Conservation (phyloP, 805 yeast genomes). For the Suhomyces faveliae region DNA sequence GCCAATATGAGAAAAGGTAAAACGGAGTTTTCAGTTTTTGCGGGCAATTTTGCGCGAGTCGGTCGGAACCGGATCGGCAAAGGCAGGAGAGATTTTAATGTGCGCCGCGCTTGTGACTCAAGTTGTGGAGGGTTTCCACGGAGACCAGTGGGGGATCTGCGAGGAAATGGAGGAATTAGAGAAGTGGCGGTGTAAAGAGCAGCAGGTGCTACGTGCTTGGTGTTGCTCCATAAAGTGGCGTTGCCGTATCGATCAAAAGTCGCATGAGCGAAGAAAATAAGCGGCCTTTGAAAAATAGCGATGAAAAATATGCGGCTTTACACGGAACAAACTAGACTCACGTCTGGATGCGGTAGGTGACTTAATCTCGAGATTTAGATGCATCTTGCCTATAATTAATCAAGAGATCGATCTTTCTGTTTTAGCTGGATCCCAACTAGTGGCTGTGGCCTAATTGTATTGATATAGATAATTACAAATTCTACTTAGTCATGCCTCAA, state of each 20-base stretch:
- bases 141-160: background rate
- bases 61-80: conserved; percentile 2
- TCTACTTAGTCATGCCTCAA: no score
- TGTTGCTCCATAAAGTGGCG: background rate
- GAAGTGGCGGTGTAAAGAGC: background rate
- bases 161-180: background rate
- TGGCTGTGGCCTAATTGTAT: no score
- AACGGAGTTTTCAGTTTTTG: background rate
- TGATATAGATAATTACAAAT: no score
- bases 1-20: background rate
- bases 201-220: background rate
- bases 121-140: no score
- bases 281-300: no score
- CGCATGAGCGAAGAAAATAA: no score
- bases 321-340: background rate
- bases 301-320: background rate
- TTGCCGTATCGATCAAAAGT: background rate
- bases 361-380: no score
- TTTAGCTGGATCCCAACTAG: no score
- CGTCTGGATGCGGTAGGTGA: no score
- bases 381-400: no score
- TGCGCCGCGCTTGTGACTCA: background rate
- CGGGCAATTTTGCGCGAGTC: background rate
- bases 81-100: background rate
- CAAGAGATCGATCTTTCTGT: no score